A percentile compares a stretch with the other conserved stretches of the same genome.
These are phyloP conservation scores for Microcyclosporella mali DNA, from an alignment of 2,329 filamentous ascomycete genomes.

Conservation along the genomic window DNA sequence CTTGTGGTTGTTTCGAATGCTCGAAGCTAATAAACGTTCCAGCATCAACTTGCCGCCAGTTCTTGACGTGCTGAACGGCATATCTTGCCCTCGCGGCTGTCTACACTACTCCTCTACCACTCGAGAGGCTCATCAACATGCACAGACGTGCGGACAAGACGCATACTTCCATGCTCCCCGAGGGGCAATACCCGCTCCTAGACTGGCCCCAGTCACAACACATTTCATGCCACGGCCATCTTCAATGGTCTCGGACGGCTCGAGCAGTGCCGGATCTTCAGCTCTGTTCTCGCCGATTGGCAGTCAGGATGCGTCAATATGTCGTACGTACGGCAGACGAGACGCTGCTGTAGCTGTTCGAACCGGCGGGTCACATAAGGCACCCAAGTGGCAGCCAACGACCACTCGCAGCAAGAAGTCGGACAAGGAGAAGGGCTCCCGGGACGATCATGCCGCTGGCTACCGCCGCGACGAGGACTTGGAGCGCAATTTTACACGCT, in stretches of 20 bases:
- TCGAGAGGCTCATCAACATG: too few relatives aligned
- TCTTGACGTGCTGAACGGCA: too few relatives aligned
- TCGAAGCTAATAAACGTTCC: not conserved
- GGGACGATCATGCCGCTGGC: slow-evolving; percentile 10
- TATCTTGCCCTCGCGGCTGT: too few relatives aligned
- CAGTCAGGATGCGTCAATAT: slow-evolving; percentile 10
- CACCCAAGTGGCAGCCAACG: too few relatives aligned
- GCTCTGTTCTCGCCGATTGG: slow-evolving; percentile 11
- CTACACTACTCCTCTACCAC: too few relatives aligned
- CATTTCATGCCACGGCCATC: not conserved
- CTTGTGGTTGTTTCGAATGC: not conserved
- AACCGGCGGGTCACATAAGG: too few relatives aligned
- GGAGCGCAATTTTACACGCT: slow-evolving; percentile 8
- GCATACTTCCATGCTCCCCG: not conserved
- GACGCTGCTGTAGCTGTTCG: slow-evolving; percentile 4
- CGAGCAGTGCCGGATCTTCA: slow-evolving; percentile 8
- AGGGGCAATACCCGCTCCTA: not conserved
- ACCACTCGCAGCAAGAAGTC: slow-evolving; percentile 18
- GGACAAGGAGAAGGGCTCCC: slow-evolving; percentile 15
- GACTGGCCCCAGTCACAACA: not conserved
- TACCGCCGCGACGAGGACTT: slow-evolving; percentile 12
- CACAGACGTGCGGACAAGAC: not conserved
- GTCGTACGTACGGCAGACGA: not conserved
- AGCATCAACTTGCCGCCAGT: too few relatives aligned
- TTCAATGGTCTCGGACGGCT: not conserved